Conservation (phyloP, 1,284 basidiomycete species). For the Cutaneotrichosporon spelunceum region DNA sequence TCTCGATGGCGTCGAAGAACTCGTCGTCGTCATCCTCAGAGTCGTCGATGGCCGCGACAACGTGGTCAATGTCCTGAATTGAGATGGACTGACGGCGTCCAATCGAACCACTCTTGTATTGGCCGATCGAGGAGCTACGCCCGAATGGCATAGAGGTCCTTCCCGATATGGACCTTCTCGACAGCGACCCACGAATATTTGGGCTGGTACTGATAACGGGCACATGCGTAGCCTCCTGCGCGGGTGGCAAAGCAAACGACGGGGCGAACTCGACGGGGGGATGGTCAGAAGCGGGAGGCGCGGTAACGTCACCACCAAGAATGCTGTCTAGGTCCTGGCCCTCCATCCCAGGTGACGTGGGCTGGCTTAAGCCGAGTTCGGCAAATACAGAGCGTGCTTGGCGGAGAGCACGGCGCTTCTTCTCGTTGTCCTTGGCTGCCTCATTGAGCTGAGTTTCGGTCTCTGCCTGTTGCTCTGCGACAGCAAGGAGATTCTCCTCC, state of each 20-base stretch:
- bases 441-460: slow-evolving; percentile 71
- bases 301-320: not conserved
- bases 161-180: slow-evolving; percentile 1
- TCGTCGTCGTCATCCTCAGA: slow-evolving; percentile 82
- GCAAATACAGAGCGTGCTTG: slow-evolving; percentile 67
- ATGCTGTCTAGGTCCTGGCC: not conserved
- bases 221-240: not conserved
- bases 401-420: slow-evolving; percentile 58
- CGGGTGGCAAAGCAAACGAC: slow-evolving; percentile 3
- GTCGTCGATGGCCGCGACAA: slow-evolving; percentile 45
- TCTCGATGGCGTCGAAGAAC: slow-evolving; percentile 95
- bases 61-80: slow-evolving; percentile 40
- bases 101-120: slow-evolving; percentile 10
- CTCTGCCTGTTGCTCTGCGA: slow-evolving; percentile 80
- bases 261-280: slow-evolving; percentile 4
- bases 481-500: slow-evolving; percentile 86
- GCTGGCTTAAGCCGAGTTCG: slow-evolving; percentile 33
- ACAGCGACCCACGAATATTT: not conserved
- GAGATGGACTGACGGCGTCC: slow-evolving; percentile 28
- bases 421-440: slow-evolving; percentile 51
- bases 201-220: not conserved
- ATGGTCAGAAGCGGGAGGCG: not conserved
- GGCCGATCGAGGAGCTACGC: not conserved
- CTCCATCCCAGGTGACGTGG: slow-evolving; percentile 19
- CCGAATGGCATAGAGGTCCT: slow-evolving; percentile 2